Evolutionary conservation across 371 early-diverging fungal genomes (phyloP).

Genomic region (Mucor saturninus): DNA sequence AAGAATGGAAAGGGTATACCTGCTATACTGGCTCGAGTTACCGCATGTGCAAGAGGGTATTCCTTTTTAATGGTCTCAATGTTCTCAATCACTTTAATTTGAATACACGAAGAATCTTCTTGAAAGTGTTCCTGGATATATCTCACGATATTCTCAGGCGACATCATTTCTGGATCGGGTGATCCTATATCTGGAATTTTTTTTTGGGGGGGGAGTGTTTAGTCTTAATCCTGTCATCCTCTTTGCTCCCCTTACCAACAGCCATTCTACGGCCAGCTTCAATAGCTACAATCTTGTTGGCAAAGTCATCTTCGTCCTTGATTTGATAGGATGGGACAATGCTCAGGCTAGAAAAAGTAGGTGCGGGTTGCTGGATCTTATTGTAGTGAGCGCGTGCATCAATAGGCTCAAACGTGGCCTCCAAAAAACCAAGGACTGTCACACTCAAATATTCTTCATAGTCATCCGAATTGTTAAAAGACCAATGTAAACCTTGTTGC

Average conservation of each 20-base stretch:
- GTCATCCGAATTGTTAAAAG: conserved; percentile 44
- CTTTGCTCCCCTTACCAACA: conserved; percentile 49
- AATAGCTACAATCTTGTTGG: conserved; percentile 65
- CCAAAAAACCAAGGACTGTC: conserved; percentile 72
- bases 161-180: conserved; percentile 86
- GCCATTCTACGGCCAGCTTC: conserved; percentile 77
- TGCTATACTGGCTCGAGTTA: conserved; percentile 77
- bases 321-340: conserved; percentile 35
- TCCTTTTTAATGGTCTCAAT: conserved; percentile 69
- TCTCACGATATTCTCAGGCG: conserved; percentile 73
- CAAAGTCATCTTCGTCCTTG: conserved; percentile 29
- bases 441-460: conserved; percentile 74
- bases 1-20: neutral
- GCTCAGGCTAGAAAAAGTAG: neutral
- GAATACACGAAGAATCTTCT: conserved; percentile 47
- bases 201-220: neutral
- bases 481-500: conserved; percentile 26
- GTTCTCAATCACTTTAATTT: conserved; percentile 69
- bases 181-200: conserved; percentile 54
- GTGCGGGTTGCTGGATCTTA: conserved; percentile 14
- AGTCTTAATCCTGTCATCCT: too few species aligned
- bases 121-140: conserved; percentile 63
- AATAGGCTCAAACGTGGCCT: conserved; percentile 75
- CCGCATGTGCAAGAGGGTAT: conserved; percentile 76
- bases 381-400: conserved; percentile 64